These are phyloP conservation scores for Sedum album DNA, from an alignment of 164 flowering plant species.

Conservation along the genomic window DNA sequence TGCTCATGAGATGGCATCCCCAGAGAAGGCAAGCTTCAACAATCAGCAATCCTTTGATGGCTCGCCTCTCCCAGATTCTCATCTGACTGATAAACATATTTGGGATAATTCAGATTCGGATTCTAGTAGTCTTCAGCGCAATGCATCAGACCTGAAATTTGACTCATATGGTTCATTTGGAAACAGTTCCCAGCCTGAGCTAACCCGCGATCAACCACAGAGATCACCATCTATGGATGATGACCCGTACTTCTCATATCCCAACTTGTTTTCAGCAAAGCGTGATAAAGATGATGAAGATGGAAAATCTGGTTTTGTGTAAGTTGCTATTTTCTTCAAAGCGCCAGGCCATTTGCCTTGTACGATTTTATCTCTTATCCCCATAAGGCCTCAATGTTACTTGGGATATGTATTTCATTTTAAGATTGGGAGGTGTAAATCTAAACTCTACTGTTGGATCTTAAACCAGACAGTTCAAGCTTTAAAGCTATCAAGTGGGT, in stretches of 20 bases:
- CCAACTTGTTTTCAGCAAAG: conserved; percentile 59
- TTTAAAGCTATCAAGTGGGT: too few relatives aligned
- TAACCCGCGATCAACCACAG: conserved; percentile 30
- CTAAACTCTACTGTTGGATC: too few relatives aligned
- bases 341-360: too few relatives aligned
- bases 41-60: conserved; percentile 22
- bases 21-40: conserved; percentile 20
- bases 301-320: not conserved
- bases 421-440: not conserved
- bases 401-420: not conserved
- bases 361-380: too few relatives aligned
- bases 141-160: conserved; percentile 8
- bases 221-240: conserved; percentile 67
- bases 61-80: conserved; percentile 14
- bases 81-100: conserved; percentile 17
- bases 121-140: not conserved
- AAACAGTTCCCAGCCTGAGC: conserved; percentile 17
- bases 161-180: conserved; percentile 21
- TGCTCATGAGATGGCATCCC: conserved; percentile 11
- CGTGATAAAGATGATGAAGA: conserved; percentile 22
- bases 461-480: too few relatives aligned
- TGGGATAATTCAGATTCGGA: conserved; percentile 20
- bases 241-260: conserved; percentile 68
- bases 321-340: not conserved
- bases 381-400: not conserved